These are phyloP conservation scores for Pichia sp. DNA, from an alignment of 1,139 yeast genomes.

Conservation along the genomic window DNA sequence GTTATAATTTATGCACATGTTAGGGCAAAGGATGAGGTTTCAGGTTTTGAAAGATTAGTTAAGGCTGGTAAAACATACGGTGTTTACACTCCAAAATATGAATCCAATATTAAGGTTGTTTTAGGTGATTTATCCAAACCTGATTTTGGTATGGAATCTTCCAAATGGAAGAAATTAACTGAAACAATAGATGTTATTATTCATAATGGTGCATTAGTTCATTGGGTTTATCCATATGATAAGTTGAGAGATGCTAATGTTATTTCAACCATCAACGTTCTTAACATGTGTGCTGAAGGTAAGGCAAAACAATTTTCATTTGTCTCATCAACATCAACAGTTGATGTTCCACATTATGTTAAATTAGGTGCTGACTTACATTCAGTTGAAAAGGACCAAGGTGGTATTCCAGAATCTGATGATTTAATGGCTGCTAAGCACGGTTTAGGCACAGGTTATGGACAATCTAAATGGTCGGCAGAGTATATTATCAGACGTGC, in stretches of 20 bases:
- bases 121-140: conserved; percentile 73
- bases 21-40: conserved; percentile 63
- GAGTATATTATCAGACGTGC: conserved; percentile 85
- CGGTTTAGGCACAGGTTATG: conserved; percentile 90
- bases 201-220: conserved; percentile 97
- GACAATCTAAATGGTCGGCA: conserved; percentile 97
- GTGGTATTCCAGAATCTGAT: conserved; percentile 77
- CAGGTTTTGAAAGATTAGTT: conserved; percentile 71
- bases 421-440: conserved; percentile 70
- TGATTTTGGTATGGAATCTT: conserved; percentile 61
- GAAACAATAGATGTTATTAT: conserved; percentile 69
- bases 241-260: conserved; percentile 92
- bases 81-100: conserved; percentile 67
- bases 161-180: conserved; percentile 52
- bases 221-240: conserved; percentile 95
- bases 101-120: conserved; percentile 56
- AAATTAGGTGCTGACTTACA: conserved; percentile 62
- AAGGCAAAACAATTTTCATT: conserved; percentile 82
- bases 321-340: conserved; percentile 90
- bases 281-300: conserved; percentile 71
- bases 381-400: conserved; percentile 48
- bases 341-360: conserved; percentile 79
- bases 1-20: conserved; percentile 80
- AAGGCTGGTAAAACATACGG: conserved; percentile 82
- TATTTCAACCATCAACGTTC: conserved; percentile 74